These are phyloP conservation scores for Apostasia shenzhenica DNA, from an alignment of 106 monocot species.

Conservation along the genomic window DNA sequence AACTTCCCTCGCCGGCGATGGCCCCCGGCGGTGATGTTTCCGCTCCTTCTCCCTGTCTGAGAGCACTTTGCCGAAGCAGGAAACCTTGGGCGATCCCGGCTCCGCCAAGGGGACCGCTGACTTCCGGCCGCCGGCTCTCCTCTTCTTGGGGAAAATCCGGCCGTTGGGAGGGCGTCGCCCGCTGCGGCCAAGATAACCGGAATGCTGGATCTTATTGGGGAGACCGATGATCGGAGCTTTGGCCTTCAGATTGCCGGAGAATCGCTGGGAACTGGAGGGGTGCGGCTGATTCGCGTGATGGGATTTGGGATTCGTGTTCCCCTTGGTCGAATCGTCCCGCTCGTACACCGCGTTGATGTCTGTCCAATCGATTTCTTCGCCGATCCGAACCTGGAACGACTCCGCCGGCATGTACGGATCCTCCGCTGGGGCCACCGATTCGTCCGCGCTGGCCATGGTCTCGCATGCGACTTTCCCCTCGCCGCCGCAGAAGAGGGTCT, in stretches of 20 bases:
- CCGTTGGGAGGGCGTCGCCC: conserved; percentile 14
- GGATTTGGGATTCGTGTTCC: conserved; percentile 63
- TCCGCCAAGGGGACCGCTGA: conserved; percentile 19
- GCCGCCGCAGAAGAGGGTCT: conserved; percentile 12
- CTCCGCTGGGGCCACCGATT: not conserved
- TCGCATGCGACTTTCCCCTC: conserved; percentile 21
- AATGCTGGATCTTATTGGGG: conserved; percentile 48
- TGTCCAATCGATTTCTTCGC: conserved; percentile 12
- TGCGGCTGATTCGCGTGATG: conserved; percentile 4
- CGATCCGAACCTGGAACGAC: conserved; percentile 17
- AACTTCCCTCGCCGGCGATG: no score
- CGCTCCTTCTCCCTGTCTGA: conserved; percentile 28
- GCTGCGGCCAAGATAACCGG: conserved; percentile 31
- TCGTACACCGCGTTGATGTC: conserved; percentile 43
- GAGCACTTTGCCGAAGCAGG: conserved; percentile 66
- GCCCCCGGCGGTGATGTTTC: not conserved
- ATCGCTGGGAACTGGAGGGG: conserved; percentile 45
- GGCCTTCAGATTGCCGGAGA: conserved; percentile 53
- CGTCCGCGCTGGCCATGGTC: not conserved
- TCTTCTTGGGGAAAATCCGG: conserved; percentile 37
- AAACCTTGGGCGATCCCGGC: conserved; percentile 69
- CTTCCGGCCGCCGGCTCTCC: not conserved
- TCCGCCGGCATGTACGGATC: conserved; percentile 36
- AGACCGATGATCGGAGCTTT: conserved; percentile 62
- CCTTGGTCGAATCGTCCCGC: conserved; percentile 68